Conservation (phyloP, 2,329 filamentous ascomycete species). For the Hypoxylon sp. region DNA sequence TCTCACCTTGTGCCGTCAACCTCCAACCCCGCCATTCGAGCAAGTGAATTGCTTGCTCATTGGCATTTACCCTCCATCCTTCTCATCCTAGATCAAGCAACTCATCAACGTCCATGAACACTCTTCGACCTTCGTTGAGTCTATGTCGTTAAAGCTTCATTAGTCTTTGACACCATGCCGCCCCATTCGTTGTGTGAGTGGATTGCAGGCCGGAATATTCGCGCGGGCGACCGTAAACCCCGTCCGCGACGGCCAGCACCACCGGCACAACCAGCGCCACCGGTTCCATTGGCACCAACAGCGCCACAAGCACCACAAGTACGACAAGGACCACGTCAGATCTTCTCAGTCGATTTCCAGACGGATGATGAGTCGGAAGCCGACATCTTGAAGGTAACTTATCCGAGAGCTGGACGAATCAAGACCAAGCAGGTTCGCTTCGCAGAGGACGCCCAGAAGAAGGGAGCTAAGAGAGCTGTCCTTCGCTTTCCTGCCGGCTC, state of each 20-base stretch:
- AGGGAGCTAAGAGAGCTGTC: conserved; percentile 53
- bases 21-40: background rate
- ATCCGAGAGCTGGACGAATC: conserved; percentile 56
- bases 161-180: conserved; percentile 50
- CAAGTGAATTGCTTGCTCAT: background rate
- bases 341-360: conserved; percentile 57
- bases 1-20: background rate
- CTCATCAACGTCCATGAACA: background rate
- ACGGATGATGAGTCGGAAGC: conserved; percentile 66
- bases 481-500: conserved; percentile 29
- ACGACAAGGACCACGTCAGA: conserved; percentile 29
- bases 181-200: conserved; percentile 57
- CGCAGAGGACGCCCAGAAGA: conserved; percentile 49
- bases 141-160: background rate
- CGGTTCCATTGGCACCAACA: background rate
- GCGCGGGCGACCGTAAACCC: conserved; percentile 9
- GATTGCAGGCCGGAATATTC: conserved; percentile 57
- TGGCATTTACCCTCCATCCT: background rate
- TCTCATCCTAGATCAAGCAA: background rate
- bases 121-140: background rate
- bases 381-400: conserved; percentile 63
- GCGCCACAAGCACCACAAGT: background rate
- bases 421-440: conserved; percentile 40
- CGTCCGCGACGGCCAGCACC: background rate
- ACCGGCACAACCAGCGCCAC: background rate